phyloP scores from a whole-genome alignment of 2,329 filamentous ascomycete genomes.

The Xylariaceae sp. region DNA sequence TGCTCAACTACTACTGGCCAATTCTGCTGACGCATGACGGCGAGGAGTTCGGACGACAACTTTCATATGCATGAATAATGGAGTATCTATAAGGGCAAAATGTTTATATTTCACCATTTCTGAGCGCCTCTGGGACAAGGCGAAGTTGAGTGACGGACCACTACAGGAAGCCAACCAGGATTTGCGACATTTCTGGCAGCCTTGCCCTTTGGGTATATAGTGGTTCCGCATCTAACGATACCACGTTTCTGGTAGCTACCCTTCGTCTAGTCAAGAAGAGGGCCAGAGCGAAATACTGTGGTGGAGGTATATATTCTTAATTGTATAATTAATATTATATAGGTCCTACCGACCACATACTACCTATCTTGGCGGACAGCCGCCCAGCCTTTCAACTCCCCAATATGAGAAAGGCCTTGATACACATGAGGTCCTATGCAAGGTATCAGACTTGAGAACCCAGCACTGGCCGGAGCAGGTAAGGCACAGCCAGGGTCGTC shows the following conservation, averaged over 20 bases:
- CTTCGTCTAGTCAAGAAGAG: slow-evolving; percentile 9
- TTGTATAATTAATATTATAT: slow-evolving; percentile 36
- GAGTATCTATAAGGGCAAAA: slow-evolving; percentile 28
- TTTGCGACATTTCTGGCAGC: slow-evolving; percentile 13
- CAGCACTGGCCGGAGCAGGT: too few relatives aligned
- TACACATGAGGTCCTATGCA: neutral
- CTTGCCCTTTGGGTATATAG: slow-evolving; percentile 24
- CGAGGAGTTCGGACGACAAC: slow-evolving; percentile 25
- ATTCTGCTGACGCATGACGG: slow-evolving; percentile 19
- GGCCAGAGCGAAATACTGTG: slow-evolving; percentile 18
- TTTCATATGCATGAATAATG: slow-evolving; percentile 30
- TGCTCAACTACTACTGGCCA: slow-evolving; percentile 16
- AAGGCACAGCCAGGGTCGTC: too few relatives aligned
- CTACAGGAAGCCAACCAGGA: slow-evolving; percentile 14
- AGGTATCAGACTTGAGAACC: too few relatives aligned
- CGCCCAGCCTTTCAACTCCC: neutral
- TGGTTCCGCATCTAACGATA: slow-evolving; percentile 30
- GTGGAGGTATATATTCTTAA: slow-evolving; percentile 34
- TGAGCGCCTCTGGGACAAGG: slow-evolving; percentile 23
- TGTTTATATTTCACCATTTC: slow-evolving; percentile 25
- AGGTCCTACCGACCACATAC: slow-evolving; percentile 1
- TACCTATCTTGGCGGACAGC: neutral
- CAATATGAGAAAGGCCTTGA: neutral
- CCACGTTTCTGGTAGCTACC: slow-evolving; percentile 21
- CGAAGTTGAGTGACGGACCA: slow-evolving; percentile 22